phyloP scores from a whole-genome alignment of 2,329 filamentous ascomycete genomes.

The Penicillium sp. region DNA sequence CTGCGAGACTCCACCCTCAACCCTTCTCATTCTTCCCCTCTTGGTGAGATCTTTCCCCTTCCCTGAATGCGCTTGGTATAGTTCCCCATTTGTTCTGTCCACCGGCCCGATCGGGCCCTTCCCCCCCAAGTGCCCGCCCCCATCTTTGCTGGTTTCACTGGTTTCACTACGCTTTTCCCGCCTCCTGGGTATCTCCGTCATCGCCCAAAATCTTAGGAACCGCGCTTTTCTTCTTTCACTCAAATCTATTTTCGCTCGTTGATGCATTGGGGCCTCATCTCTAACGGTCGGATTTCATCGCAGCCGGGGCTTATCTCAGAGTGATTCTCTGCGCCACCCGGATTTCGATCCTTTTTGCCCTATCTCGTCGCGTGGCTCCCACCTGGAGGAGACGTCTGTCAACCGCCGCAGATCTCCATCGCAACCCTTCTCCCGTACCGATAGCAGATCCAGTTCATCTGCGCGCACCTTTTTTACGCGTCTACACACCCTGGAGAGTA shows the following conservation, averaged over 20 bases:
- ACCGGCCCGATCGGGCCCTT: constrained; percentile 23
- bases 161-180: constrained; percentile 20
- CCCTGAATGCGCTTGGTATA: constrained; percentile 9
- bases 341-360: constrained; percentile 14
- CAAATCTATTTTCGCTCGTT: not conserved
- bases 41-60: constrained; percentile 10
- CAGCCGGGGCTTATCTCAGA: constrained; percentile 2
- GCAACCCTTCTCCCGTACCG: constrained; percentile 4
- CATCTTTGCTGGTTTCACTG: constrained; percentile 2
- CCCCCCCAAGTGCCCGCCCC: not conserved
- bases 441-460: constrained; percentile 2
- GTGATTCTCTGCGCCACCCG: constrained; percentile 13
- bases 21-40: not conserved
- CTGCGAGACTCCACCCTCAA: not conserved
- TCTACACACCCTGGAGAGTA: not conserved
- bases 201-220: constrained; percentile 18
- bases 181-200: constrained; percentile 26
- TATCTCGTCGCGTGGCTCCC: constrained; percentile 21
- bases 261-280: constrained; percentile 3
- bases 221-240: constrained; percentile 5
- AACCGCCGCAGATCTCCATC: constrained; percentile 12
- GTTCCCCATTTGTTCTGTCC: constrained; percentile 6
- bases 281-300: constrained; percentile 9
- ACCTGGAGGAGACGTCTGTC: constrained; percentile 9
- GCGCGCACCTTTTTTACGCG: constrained; percentile 8